phyloP scores from a whole-genome alignment of 139 green algal genomes.

The Chlamydomonas schloesseri region DNA sequence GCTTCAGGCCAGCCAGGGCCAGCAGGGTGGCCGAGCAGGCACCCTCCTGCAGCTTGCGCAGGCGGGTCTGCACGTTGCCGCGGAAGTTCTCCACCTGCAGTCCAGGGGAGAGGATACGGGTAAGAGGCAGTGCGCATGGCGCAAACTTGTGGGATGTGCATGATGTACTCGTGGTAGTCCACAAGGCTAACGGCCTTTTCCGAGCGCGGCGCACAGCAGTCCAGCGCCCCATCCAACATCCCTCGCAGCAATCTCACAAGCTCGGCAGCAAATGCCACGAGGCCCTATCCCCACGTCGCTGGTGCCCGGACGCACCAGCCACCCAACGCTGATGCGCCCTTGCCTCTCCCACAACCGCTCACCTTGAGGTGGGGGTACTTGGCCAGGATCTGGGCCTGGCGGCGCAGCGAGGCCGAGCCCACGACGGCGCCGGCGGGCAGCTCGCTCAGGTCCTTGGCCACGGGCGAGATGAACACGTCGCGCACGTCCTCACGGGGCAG shows the following conservation, averaged over 20 bases:
- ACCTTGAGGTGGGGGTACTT: conserved; percentile 95
- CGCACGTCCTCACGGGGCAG: conserved; percentile 96
- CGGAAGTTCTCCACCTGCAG: conserved; percentile 97
- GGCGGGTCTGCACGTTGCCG: conserved; percentile 96
- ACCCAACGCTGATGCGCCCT: too few relatives aligned
- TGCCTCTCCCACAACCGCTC: not conserved
- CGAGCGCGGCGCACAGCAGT: too few relatives aligned
- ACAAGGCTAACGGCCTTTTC: too few relatives aligned
- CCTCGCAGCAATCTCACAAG: too few relatives aligned
- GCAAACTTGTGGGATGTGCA: too few relatives aligned
- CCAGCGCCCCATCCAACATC: too few relatives aligned
- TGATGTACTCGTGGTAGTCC: too few relatives aligned
- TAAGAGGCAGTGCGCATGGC: not conserved
- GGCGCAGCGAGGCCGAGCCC: conserved; percentile 91
- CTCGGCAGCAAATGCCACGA: too few relatives aligned
- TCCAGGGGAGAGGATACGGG: not conserved
- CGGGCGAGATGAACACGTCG: conserved; percentile 96
- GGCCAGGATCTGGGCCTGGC: conserved; percentile 95
- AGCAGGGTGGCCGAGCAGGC: conserved; percentile 93
- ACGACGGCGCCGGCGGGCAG: conserved; percentile 92
- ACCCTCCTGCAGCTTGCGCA: conserved; percentile 97
- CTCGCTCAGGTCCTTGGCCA: conserved; percentile 84
- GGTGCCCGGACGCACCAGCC: too few relatives aligned
- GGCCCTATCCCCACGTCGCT: too few relatives aligned
- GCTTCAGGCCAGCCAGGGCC: conserved; percentile 95